A percentile compares a stretch with the other conserved stretches of the same genome.
Evolutionary conservation across 306 rosid species (phyloP).

Genomic region (Rubus parviflorus): DNA sequence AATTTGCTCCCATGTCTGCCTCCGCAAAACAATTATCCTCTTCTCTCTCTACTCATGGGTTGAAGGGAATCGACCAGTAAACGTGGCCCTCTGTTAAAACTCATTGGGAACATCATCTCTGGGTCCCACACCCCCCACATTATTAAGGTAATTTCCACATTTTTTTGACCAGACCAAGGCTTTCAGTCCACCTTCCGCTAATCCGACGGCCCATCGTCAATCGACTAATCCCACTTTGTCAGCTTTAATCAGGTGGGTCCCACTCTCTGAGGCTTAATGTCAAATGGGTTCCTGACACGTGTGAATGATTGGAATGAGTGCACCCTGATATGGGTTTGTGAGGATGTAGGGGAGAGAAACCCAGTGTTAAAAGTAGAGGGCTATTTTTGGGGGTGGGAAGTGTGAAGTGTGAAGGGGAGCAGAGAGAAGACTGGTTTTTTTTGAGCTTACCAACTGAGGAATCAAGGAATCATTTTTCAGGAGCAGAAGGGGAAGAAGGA

Average conservation of each 20-base stretch:
- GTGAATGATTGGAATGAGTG: neutral
- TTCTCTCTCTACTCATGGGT: conserved; percentile 35
- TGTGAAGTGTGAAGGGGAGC: conserved; percentile 22
- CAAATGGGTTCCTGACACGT: conserved; percentile 13
- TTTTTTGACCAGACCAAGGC: neutral
- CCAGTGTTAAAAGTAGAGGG: conserved; percentile 30
- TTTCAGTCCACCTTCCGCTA: neutral
- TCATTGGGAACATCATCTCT: conserved; percentile 58
- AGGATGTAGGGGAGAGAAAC: conserved; percentile 10
- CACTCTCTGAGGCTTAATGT: neutral
- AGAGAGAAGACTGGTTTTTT: conserved; percentile 22
- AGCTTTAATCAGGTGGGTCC: conserved; percentile 6
- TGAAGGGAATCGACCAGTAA: conserved; percentile 38
- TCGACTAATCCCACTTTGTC: neutral
- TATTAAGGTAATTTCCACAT: neutral
- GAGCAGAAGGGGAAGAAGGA: conserved; percentile 23
- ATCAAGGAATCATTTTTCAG: conserved; percentile 47
- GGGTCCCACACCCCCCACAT: conserved; percentile 33
- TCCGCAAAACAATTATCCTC: conserved; percentile 50
- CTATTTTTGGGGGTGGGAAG: conserved; percentile 8
- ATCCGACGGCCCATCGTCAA: conserved; percentile 28
- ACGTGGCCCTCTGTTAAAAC: conserved; percentile 44
- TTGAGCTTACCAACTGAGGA: conserved; percentile 37
- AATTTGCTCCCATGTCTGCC: conserved; percentile 9
- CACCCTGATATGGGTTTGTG: neutral